Evolutionary conservation across 805 yeast genomes (phyloP).

Genomic region (Barnettozyma pratensis): DNA sequence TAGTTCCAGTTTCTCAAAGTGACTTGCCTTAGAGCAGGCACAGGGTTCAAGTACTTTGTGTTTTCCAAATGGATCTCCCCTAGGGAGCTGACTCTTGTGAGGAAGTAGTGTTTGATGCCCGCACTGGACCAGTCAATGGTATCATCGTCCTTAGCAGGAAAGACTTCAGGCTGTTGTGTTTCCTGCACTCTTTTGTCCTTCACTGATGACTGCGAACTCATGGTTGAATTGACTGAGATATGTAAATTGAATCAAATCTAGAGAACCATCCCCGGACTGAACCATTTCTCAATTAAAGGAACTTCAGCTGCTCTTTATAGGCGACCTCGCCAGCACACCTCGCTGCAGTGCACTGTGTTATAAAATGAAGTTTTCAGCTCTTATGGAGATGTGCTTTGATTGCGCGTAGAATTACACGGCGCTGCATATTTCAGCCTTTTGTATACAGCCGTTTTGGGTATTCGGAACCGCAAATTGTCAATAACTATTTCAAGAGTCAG

Average conservation of each 20-base stretch:
- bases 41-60: conserved; percentile 34
- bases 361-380: too few relatives aligned
- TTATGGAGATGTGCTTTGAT: too few relatives aligned
- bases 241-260: neutral
- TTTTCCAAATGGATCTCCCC: conserved; percentile 17
- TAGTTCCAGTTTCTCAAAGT: conserved; percentile 43
- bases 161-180: neutral
- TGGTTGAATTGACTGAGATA: neutral
- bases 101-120: conserved; percentile 9
- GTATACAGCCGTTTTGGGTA: neutral
- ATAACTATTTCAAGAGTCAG: too few relatives aligned
- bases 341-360: too few relatives aligned
- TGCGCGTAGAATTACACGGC: neutral
- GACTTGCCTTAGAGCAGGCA: conserved; percentile 33
- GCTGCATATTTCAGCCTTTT: neutral
- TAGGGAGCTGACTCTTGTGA: conserved; percentile 18
- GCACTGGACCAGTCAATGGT: conserved; percentile 6
- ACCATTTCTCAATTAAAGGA: too few relatives aligned
- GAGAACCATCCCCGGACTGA: neutral
- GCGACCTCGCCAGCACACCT: too few relatives aligned
- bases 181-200: neutral
- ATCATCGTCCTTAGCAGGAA: neutral
- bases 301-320: too few relatives aligned
- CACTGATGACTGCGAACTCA: neutral
- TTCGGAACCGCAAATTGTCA: neutral